Conservation (phyloP, 2,329 filamentous ascomycete genomes). For the Ceratocystis diversiconidia region DNA sequence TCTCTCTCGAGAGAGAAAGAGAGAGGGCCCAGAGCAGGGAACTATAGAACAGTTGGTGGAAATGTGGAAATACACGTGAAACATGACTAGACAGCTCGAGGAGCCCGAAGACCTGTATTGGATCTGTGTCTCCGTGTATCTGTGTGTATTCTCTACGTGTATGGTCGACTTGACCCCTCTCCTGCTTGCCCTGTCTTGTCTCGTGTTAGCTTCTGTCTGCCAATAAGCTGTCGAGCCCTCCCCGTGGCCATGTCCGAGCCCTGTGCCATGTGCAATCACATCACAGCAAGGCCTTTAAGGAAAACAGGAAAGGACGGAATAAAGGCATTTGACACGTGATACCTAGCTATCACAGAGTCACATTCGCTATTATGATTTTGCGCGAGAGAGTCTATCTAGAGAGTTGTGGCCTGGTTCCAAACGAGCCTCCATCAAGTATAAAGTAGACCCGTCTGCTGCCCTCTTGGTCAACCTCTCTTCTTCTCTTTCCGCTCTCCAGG, state of each 20-base stretch:
- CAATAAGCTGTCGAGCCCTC: background rate
- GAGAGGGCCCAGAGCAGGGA: background rate
- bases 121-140: background rate
- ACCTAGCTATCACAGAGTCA: background rate
- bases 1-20: background rate
- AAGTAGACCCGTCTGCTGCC: background rate
- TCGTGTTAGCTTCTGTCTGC: background rate
- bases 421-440: background rate
- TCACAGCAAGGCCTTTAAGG: background rate
- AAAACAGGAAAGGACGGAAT: background rate
- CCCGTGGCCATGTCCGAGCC: background rate
- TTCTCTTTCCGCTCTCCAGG: slow-evolving; percentile 1
- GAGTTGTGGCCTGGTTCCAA: background rate
- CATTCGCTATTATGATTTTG: background rate
- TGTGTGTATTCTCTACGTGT: background rate
- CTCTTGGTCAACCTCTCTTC: background rate
- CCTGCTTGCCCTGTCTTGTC: background rate
- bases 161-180: background rate
- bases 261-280: background rate
- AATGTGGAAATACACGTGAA: slow-evolving; percentile 7
- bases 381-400: background rate
- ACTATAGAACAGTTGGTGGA: background rate
- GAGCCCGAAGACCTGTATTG: background rate
- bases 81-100: background rate
- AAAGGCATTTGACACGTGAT: background rate